These are phyloP conservation scores for Colletotrichum sp. DNA, from an alignment of 2,329 filamentous ascomycete species.

Conservation along the genomic window DNA sequence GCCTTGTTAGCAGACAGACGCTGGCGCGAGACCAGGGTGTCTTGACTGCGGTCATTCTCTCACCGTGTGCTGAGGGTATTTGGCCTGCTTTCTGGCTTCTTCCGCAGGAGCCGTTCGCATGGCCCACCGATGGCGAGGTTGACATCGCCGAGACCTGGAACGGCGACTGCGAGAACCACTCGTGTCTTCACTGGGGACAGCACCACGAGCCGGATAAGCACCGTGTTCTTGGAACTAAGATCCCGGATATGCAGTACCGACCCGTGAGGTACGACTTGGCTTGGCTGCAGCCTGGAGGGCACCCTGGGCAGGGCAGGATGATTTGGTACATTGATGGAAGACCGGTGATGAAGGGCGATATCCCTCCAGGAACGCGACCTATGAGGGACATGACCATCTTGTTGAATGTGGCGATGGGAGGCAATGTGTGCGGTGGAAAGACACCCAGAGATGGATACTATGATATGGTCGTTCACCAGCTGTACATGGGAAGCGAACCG, in stretches of 20 bases:
- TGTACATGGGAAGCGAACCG: slow-evolving; percentile 58
- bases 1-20: slow-evolving; percentile 57
- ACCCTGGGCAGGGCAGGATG: slow-evolving; percentile 49
- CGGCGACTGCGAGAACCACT: slow-evolving; percentile 57
- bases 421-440: slow-evolving; percentile 60
- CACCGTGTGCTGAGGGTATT: slow-evolving; percentile 60
- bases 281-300: slow-evolving; percentile 54
- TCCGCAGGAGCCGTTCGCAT: slow-evolving; percentile 60
- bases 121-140: slow-evolving; percentile 65
- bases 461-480: slow-evolving; percentile 58
- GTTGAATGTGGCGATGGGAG: slow-evolving; percentile 68
- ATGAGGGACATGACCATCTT: slow-evolving; percentile 62
- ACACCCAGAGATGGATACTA: slow-evolving; percentile 58
- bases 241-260: slow-evolving; percentile 51
- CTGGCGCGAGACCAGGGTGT: slow-evolving; percentile 56
- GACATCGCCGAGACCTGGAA: slow-evolving; percentile 70
- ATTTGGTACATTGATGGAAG: slow-evolving; percentile 65
- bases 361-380: slow-evolving; percentile 56
- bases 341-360: slow-evolving; percentile 60
- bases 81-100: slow-evolving; percentile 70
- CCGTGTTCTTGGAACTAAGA: slow-evolving; percentile 54
- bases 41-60: slow-evolving; percentile 53
- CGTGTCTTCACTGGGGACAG: slow-evolving; percentile 65
- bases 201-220: slow-evolving; percentile 62
- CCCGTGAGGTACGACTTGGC: slow-evolving; percentile 60